phyloP scores from a whole-genome alignment of 2,329 filamentous ascomycete species.

The Claviceps maximensis region DNA sequence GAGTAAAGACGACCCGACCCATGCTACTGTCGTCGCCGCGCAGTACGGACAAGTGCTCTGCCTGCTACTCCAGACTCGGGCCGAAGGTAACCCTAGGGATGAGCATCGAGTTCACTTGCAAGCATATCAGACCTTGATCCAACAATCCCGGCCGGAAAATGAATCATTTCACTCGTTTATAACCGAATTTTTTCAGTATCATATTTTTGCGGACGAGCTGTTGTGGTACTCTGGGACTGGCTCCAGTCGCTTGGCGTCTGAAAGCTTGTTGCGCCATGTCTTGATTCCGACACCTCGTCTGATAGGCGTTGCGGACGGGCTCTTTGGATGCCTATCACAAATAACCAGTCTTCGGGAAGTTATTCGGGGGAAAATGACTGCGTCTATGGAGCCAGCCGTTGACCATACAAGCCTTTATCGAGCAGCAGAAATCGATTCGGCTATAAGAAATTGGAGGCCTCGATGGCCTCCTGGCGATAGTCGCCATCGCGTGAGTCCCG shows the following conservation, averaged over 20 bases:
- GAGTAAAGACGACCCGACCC: slow-evolving; percentile 29
- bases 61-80: slow-evolving; percentile 42
- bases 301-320: slow-evolving; percentile 68
- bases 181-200: slow-evolving; percentile 76
- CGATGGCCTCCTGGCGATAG: slow-evolving; percentile 43
- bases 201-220: slow-evolving; percentile 53
- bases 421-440: slow-evolving; percentile 62
- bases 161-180: slow-evolving; percentile 50
- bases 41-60: slow-evolving; percentile 52
- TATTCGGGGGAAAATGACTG: slow-evolving; percentile 54
- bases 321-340: slow-evolving; percentile 66
- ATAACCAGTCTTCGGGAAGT: slow-evolving; percentile 66
- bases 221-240: slow-evolving; percentile 33
- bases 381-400: slow-evolving; percentile 50
- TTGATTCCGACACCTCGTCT: slow-evolving; percentile 41
- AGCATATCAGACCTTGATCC: slow-evolving; percentile 61
- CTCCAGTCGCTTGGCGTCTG: slow-evolving; percentile 25
- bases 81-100: slow-evolving; percentile 44
- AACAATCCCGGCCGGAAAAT: slow-evolving; percentile 46
- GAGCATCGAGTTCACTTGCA: slow-evolving; percentile 71
- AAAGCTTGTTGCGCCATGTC: slow-evolving; percentile 29
- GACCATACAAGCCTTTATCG: slow-evolving; percentile 61
- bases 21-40: slow-evolving; percentile 36
- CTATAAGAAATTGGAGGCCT: slow-evolving; percentile 63
- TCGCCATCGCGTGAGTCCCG: slow-evolving; percentile 39